Conservation (phyloP, 2,329 filamentous ascomycete genomes). For the Microdochium nivale region DNA sequence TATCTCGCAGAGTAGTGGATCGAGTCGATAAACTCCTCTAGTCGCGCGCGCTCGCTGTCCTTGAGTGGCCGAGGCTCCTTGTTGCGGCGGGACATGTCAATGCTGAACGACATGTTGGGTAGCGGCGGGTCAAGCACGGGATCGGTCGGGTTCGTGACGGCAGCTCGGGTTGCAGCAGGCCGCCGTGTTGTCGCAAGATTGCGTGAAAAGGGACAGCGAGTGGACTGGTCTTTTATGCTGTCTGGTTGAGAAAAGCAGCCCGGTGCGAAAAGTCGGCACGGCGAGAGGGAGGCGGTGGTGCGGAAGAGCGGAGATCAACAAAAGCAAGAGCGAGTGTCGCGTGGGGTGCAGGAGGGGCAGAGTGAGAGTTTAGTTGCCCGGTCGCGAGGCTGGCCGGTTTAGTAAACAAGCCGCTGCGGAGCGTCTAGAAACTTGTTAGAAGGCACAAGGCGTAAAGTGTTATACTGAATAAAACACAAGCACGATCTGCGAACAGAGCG, state of each 20-base stretch:
- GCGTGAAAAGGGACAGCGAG: background rate
- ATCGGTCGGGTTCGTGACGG: constrained; percentile 10
- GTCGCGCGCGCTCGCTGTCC: constrained; percentile 69
- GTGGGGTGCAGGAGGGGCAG: background rate
- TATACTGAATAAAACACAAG: no score
- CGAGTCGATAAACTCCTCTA: constrained; percentile 85
- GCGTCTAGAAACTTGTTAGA: background rate
- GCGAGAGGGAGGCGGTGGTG: background rate
- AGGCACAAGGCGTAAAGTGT: background rate
- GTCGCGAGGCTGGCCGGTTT: background rate
- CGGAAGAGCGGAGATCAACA: constrained; percentile 1
- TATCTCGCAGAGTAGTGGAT: constrained; percentile 98
- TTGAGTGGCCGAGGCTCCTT: constrained; percentile 72
- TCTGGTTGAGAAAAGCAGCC: background rate
- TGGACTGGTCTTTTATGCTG: background rate
- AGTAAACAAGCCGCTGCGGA: background rate
- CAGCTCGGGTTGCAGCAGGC: background rate
- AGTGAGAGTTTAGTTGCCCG: background rate
- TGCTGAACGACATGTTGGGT: constrained; percentile 37
- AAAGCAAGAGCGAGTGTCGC: background rate
- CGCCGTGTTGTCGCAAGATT: background rate
- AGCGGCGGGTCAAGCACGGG: background rate
- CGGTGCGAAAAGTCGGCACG: background rate
- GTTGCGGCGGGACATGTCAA: constrained; percentile 82
- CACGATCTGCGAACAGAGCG: no score